These are phyloP conservation scores for Salix viminalis DNA, from an alignment of 345 rosid genomes.

Conservation along the genomic window DNA sequence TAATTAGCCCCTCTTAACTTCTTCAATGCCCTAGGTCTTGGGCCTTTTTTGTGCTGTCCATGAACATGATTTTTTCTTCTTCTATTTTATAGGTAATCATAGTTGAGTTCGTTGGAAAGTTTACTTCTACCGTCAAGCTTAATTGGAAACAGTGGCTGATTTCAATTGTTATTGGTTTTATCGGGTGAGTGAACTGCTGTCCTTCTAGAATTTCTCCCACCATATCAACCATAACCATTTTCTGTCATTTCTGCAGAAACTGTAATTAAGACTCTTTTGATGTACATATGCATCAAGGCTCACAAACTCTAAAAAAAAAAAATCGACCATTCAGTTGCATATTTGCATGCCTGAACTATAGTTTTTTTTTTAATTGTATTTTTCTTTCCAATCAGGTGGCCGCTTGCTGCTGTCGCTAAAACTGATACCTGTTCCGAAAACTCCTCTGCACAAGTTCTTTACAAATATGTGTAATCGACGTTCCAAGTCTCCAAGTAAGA, in stretches of 20 bases:
- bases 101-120: slow-evolving; percentile 75
- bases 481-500: slow-evolving; percentile 1
- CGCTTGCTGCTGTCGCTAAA: slow-evolving; percentile 27
- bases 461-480: not conserved
- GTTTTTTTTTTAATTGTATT: not conserved
- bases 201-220: not conserved
- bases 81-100: slow-evolving; percentile 16
- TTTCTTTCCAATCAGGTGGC: slow-evolving; percentile 22
- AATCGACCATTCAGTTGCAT: not conserved
- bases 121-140: slow-evolving; percentile 59
- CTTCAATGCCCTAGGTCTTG: not conserved
- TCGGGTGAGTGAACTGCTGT: not conserved
- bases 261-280: no score
- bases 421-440: slow-evolving; percentile 26
- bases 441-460: slow-evolving; percentile 25
- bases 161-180: slow-evolving; percentile 16
- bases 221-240: not conserved
- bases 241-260: not conserved
- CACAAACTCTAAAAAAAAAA: no score
- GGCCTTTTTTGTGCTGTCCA: not conserved
- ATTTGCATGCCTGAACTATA: not conserved
- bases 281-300: no score
- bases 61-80: not conserved
- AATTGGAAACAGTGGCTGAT: slow-evolving; percentile 45
- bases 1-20: not conserved